These are phyloP conservation scores for Huntiella moniliformis DNA, from an alignment of 2,329 filamentous ascomycete genomes.

Conservation along the genomic window DNA sequence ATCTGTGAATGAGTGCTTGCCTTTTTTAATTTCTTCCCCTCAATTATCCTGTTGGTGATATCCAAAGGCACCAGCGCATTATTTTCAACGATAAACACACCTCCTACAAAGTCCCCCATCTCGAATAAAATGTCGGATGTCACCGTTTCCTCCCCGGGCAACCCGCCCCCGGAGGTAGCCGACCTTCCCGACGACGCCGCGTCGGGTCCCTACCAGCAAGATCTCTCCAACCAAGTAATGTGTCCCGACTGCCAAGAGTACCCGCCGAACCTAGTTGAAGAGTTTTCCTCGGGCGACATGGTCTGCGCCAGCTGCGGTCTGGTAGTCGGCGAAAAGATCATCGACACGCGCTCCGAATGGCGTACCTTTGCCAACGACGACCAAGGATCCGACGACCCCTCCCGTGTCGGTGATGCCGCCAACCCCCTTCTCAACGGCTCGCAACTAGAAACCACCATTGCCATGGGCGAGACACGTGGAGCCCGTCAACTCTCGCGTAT, in stretches of 20 bases:
- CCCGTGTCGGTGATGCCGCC: slow-evolving; percentile 86
- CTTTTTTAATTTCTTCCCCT: too few relatives aligned
- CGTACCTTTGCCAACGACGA: slow-evolving; percentile 98
- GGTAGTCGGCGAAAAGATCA: slow-evolving; percentile 75
- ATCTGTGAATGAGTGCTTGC: too few relatives aligned
- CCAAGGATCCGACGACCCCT: slow-evolving; percentile 87
- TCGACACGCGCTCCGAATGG: slow-evolving; percentile 95
- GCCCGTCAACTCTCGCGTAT: slow-evolving; percentile 62
- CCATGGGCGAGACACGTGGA: slow-evolving; percentile 56
- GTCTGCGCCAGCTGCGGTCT: slow-evolving; percentile 84
- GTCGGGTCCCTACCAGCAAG: slow-evolving; percentile 45
- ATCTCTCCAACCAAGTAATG: slow-evolving; percentile 67
- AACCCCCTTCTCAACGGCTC: slow-evolving; percentile 81
- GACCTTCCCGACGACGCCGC: slow-evolving; percentile 7
- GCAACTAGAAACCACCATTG: slow-evolving; percentile 75
- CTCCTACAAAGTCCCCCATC: neutral
- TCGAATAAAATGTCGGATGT: neutral
- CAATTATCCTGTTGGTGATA: neutral
- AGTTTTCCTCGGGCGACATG: slow-evolving; percentile 80
- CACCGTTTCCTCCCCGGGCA: neutral
- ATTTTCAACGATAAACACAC: neutral
- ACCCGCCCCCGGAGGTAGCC: neutral
- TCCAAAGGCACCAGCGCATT: neutral
- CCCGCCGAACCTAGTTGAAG: slow-evolving; percentile 84
- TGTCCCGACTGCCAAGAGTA: slow-evolving; percentile 83